Conservation (phyloP, 2,329 filamentous ascomycete genomes). For the Coniella lustricola region DNA sequence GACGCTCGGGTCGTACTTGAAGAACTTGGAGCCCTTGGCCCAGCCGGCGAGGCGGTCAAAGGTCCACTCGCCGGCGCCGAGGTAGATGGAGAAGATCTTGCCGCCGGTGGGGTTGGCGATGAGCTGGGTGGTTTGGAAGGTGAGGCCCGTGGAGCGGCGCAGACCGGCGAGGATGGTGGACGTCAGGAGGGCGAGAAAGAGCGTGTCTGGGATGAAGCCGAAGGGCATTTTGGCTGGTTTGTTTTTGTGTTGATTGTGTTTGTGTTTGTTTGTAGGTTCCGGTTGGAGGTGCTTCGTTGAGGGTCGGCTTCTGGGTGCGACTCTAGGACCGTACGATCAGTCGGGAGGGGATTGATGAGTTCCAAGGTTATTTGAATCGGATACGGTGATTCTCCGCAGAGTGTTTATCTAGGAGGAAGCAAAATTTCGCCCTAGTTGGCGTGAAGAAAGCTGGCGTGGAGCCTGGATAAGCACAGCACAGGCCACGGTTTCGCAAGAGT, state of each 20-base stretch:
- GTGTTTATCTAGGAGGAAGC: too few species aligned
- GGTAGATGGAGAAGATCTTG: slow-evolving; percentile 10
- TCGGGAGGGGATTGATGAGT: too few species aligned
- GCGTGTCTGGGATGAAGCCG: slow-evolving; percentile 14
- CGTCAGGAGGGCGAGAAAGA: slow-evolving; percentile 16
- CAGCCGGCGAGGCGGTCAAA: slow-evolving; percentile 12
- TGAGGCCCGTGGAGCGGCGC: slow-evolving; percentile 13
- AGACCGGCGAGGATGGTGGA: slow-evolving; percentile 14
- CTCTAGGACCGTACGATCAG: too few species aligned
- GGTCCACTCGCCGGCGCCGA: slow-evolving; percentile 12
- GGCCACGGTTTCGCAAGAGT: too few species aligned
- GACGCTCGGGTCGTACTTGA: slow-evolving; percentile 15
- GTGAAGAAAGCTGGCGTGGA: too few species aligned
- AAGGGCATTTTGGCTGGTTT: slow-evolving; percentile 7
- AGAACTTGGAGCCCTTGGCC: slow-evolving; percentile 12
- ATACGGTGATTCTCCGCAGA: too few species aligned
- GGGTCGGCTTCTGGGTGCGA: too few species aligned
- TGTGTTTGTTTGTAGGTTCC: not conserved
- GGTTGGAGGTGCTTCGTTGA: too few species aligned
- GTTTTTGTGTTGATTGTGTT: not conserved
- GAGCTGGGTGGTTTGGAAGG: slow-evolving; percentile 13
- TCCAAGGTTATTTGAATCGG: too few species aligned
- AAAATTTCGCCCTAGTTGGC: too few species aligned
- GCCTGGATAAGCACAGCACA: too few species aligned
- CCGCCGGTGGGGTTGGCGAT: slow-evolving; percentile 9